Evolutionary conservation across 306 rosid species (phyloP), one percentile per base, ranked within the genome.

Genomic region (Abrus pulchellus): DNA sequence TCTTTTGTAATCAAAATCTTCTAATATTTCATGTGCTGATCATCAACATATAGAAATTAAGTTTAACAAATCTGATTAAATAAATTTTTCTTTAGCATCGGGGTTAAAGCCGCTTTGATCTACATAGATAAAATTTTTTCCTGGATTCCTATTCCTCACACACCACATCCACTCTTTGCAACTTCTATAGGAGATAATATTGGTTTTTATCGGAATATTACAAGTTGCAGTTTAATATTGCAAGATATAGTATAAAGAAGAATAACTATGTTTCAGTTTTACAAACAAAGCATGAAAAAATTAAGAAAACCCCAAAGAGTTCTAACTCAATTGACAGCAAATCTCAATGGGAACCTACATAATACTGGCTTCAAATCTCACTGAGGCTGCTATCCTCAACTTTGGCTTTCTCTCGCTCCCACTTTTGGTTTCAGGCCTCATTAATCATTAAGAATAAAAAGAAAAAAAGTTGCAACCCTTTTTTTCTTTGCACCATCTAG

Each of bases 1-100:
- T 75, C 71, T 32, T 79, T 54, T 81, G 77, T 82, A 32, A 80
- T 60, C 68, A 52, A 30, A 63, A 43, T 30, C 13, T 63, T 54
- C 14, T 59, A 36, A 64, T 36, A 28, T 59, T 79, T 70, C 48
- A 9, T 76, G 45, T 54, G 30, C 4, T 64, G 40, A n/a, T 45
- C 20, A 5, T 76, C 64, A 65, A 44, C 52, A 52, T 33, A 52
- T 30, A 52, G 20, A 43, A 49, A 64, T 74, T 33, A 41, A 48
- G 61, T 75, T 49, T 41, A 32, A 32, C 11, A 48, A 43, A 54
- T 45, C 38, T 27, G 73, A 52, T 41, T 30, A 54, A 44, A 73
- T 30, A 13, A 56, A 61, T 33, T 53, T 53, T 77, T 49, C 38
- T 29, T 49, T 75, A 10, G 56, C 38, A 56, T 34, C 71, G 33